A percentile compares a stretch with the other conserved stretches of the same genome.
phyloP scores from a whole-genome alignment of 2,329 filamentous ascomycete genomes.

The Trichoderma koningiopsis region DNA sequence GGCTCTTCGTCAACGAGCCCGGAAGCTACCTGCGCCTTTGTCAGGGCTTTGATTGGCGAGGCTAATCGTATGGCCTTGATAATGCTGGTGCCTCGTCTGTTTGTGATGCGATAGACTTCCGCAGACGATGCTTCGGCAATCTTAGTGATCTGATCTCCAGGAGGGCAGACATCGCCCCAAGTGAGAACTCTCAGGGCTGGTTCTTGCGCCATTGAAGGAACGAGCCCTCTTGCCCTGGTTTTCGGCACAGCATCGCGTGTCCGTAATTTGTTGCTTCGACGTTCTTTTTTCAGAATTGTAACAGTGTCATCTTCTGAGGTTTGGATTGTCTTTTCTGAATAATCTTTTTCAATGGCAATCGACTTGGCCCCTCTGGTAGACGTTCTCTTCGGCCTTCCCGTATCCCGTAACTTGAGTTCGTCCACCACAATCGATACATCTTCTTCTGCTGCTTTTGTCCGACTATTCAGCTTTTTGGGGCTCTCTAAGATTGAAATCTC shows the following conservation, averaged over 20 bases:
- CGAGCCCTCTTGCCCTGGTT: neutral
- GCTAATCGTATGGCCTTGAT: conserved; percentile 65
- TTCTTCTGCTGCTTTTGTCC: conserved; percentile 27
- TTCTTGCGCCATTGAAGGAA: conserved; percentile 25
- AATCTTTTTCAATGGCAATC: neutral
- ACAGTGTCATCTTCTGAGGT: neutral
- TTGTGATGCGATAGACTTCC: conserved; percentile 65
- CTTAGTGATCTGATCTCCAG: conserved; percentile 58
- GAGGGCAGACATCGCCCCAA: conserved; percentile 61
- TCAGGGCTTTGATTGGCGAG: conserved; percentile 60
- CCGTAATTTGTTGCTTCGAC: neutral
- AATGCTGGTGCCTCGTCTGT: conserved; percentile 62
- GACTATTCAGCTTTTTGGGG: conserved; percentile 22
- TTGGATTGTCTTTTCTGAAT: neutral
- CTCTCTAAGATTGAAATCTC: conserved; percentile 36
- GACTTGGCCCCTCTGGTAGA: neutral
- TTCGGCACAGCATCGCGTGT: neutral
- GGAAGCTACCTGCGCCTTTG: conserved; percentile 56
- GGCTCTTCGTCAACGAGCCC: conserved; percentile 62
- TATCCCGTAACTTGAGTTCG: conserved; percentile 3
- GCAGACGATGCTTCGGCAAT: conserved; percentile 69
- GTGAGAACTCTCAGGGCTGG: conserved; percentile 47
- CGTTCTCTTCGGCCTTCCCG: neutral
- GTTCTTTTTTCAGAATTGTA: neutral
- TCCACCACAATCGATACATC: conserved; percentile 20